phyloP scores from a whole-genome alignment of 2,329 filamentous ascomycete species.

The Scolecobasidium constrictum region DNA sequence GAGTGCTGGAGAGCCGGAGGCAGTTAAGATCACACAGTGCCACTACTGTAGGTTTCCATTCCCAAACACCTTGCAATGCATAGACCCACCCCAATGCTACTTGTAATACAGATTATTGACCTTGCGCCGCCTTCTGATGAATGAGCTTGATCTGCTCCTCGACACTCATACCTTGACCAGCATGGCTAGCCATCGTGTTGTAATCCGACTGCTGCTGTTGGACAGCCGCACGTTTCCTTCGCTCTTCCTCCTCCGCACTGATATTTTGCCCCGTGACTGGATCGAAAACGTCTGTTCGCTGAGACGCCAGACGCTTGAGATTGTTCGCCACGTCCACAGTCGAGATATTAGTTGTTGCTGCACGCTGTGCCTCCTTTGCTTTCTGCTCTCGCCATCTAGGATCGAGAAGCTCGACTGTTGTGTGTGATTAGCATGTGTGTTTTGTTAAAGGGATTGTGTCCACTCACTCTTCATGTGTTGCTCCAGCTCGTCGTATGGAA shows the following conservation, averaged over 20 bases:
- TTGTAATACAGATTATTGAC: too few relatives aligned
- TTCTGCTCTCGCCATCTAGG: conserved; percentile 94
- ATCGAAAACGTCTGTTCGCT: conserved; percentile 82
- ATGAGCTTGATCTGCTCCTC: conserved; percentile 73
- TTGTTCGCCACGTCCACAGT: conserved; percentile 86
- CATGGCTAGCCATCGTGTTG: conserved; percentile 14
- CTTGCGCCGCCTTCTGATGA: conserved; percentile 31
- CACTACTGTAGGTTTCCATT: too few relatives aligned
- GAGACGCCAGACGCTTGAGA: conserved; percentile 84
- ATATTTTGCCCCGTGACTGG: conserved; percentile 55
- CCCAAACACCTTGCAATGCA: too few relatives aligned
- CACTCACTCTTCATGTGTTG: conserved; percentile 76
- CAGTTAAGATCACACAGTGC: too few relatives aligned
- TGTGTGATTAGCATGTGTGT: conserved; percentile 12
- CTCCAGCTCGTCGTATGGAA: conserved; percentile 77
- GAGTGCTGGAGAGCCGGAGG: too few relatives aligned
- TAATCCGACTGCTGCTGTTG: conserved; percentile 55
- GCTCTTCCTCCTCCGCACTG: conserved; percentile 60
- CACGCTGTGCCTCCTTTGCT: conserved; percentile 75
- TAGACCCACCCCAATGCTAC: too few relatives aligned
- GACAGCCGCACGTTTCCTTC: conserved; percentile 64
- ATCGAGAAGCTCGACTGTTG: conserved; percentile 70
- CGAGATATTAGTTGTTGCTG: conserved; percentile 74
- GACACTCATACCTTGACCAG: conserved; percentile 45
- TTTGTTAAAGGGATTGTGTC: background rate